Conservation (phyloP, 768 basidiomycete species). For the Termitomyces sp. region DNA sequence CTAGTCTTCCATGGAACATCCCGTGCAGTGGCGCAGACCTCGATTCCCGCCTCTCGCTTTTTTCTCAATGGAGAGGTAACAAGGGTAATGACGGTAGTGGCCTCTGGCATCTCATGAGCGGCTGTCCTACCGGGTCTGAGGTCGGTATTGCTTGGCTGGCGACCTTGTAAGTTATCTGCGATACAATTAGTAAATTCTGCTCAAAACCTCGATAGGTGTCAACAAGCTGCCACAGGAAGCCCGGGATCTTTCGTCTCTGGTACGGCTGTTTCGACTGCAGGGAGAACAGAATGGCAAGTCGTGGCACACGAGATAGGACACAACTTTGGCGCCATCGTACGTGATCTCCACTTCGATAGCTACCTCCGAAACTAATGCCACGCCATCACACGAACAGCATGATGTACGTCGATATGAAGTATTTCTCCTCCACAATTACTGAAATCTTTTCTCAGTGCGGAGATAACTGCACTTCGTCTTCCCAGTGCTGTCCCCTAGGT, state of each 20-base stretch:
- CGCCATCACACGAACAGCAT: conserved; percentile 38
- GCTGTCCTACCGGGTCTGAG: conserved; percentile 76
- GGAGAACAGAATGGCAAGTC: conserved; percentile 79
- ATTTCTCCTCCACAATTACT: conserved; percentile 4
- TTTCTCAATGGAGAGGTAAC: conserved; percentile 78
- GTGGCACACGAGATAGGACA: conserved; percentile 82
- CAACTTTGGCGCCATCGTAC: conserved; percentile 86
- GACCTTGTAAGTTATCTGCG: conserved; percentile 42
- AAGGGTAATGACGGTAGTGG: conserved; percentile 74
- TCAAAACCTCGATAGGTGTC: conserved; percentile 39
- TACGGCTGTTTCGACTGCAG: conserved; percentile 76
- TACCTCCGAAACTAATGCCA: neutral
- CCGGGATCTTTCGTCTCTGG: conserved; percentile 61
- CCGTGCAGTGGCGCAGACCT: conserved; percentile 57
- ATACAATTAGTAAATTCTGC: neutral
- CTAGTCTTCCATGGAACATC: conserved; percentile 69
- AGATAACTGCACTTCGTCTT: conserved; percentile 53
- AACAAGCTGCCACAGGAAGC: conserved; percentile 44
- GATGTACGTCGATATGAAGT: conserved; percentile 40
- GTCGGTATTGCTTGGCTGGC: conserved; percentile 89
- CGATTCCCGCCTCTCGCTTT: conserved; percentile 69
- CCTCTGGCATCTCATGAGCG: conserved; percentile 88
- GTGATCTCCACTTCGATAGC: conserved; percentile 21
- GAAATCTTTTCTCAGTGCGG: conserved; percentile 45
- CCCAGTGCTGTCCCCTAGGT: conserved; percentile 67